Evolutionary conservation across 2,329 filamentous ascomycete genomes (phyloP).

Genomic region (Aureobasidium vineae): DNA sequence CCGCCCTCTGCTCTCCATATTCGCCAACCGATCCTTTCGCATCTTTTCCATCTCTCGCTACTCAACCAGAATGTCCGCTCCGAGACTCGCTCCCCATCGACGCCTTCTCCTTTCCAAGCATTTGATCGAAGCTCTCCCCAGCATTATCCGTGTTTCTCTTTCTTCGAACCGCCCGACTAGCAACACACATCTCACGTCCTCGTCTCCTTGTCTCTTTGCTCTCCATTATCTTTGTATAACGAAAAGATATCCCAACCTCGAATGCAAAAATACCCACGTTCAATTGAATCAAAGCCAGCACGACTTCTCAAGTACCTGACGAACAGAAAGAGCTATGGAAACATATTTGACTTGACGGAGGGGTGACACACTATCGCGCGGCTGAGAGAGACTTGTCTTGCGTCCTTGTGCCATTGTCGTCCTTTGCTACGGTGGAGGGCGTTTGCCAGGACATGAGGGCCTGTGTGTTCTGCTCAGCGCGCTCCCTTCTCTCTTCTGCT

Average conservation of each 20-base stretch:
- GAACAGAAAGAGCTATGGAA: background rate
- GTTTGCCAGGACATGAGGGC: background rate
- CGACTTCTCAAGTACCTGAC: background rate
- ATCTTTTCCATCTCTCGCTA: background rate
- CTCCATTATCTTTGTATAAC: background rate
- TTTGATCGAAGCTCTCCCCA: background rate
- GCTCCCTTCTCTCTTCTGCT: background rate
- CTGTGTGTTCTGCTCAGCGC: background rate
- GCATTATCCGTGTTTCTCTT: background rate
- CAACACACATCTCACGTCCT: background rate
- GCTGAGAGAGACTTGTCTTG: background rate
- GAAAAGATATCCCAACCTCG: slow-evolving; percentile 6
- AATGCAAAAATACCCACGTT: background rate
- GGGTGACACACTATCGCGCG: background rate
- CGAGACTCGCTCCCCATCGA: background rate
- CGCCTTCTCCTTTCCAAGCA: background rate
- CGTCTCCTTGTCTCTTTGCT: background rate
- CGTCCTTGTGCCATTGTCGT: background rate
- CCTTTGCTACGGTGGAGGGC: background rate
- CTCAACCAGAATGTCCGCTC: background rate
- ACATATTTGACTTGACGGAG: background rate
- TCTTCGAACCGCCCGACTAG: background rate
- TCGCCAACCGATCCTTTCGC: background rate
- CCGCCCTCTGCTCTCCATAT: background rate
- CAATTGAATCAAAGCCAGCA: background rate